Conservation (phyloP, 78 protist genomes). For the Diacronema lutheri region DNA sequence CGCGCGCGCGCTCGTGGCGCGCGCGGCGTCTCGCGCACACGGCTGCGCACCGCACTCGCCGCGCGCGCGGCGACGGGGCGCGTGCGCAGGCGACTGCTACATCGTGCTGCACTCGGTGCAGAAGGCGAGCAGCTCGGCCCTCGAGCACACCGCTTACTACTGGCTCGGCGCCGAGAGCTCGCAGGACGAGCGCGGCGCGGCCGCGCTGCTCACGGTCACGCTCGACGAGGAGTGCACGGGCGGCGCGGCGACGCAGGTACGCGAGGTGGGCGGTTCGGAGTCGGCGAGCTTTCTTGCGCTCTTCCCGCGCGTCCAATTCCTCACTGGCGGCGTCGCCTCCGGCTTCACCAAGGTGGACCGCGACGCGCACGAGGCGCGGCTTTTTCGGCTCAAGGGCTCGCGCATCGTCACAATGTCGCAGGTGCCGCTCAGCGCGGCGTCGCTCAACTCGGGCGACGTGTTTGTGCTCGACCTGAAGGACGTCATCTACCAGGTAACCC, state of each 20-base stretch:
- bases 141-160: slow-evolving; percentile 52
- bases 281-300: slow-evolving; percentile 32
- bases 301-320: slow-evolving; percentile 30
- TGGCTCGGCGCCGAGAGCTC: slow-evolving; percentile 68
- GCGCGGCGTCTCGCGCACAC: too few species aligned
- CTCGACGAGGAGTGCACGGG: slow-evolving; percentile 64
- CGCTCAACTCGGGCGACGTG: slow-evolving; percentile 69
- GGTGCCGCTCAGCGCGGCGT: slow-evolving; percentile 3
- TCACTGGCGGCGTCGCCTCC: slow-evolving; percentile 52
- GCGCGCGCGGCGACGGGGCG: too few species aligned
- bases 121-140: not conserved
- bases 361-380: slow-evolving; percentile 14
- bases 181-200: slow-evolving; percentile 82
- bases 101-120: slow-evolving; percentile 40
- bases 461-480: slow-evolving; percentile 51
- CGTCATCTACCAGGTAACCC: slow-evolving; percentile 4
- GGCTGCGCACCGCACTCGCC: too few species aligned
- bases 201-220: slow-evolving; percentile 83
- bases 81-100: slow-evolving; percentile 43
- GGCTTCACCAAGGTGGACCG: slow-evolving; percentile 62
- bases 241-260: slow-evolving; percentile 52
- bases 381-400: slow-evolving; percentile 64
- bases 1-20: too few species aligned
- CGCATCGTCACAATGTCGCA: slow-evolving; percentile 18
- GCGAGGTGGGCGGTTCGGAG: slow-evolving; percentile 65